phyloP scores from a whole-genome alignment of 768 basidiomycete species.

The Suillus subluteus region DNA sequence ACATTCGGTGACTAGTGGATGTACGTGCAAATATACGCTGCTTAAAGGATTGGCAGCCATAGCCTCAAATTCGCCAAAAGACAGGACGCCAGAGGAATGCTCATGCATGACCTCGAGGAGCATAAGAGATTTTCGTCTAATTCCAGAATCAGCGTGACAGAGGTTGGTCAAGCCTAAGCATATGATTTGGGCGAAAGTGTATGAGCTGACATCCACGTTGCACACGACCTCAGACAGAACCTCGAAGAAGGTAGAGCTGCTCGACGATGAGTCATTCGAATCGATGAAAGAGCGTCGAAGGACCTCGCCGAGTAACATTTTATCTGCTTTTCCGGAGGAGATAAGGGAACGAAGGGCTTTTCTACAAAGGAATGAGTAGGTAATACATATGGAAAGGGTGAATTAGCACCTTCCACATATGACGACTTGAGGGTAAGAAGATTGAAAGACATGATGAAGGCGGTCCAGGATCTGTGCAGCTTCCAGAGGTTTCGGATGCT shows the following conservation, averaged over 20 bases:
- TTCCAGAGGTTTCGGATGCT: slow-evolving; percentile 57
- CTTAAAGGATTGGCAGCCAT: slow-evolving; percentile 72
- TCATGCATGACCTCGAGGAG: slow-evolving; percentile 76
- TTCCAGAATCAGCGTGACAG: slow-evolving; percentile 64
- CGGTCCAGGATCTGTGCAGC: slow-evolving; percentile 61
- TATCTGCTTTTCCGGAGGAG: slow-evolving; percentile 54
- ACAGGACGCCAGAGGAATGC: slow-evolving; percentile 64
- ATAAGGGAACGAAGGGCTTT: slow-evolving; percentile 77
- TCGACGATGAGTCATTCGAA: slow-evolving; percentile 54
- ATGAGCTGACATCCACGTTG: slow-evolving; percentile 54
- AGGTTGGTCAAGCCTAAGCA: slow-evolving; percentile 86
- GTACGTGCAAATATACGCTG: slow-evolving; percentile 79
- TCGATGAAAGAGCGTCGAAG: slow-evolving; percentile 72
- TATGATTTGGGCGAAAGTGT: slow-evolving; percentile 72
- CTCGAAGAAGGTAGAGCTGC: slow-evolving; percentile 74
- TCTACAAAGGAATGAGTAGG: slow-evolving; percentile 43
- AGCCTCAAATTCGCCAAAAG: slow-evolving; percentile 75
- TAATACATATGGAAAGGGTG: slow-evolving; percentile 17
- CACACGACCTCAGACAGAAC: slow-evolving; percentile 73
- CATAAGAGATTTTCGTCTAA: slow-evolving; percentile 77
- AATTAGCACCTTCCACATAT: slow-evolving; percentile 29
- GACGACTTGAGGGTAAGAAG: slow-evolving; percentile 48
- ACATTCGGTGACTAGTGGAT: slow-evolving; percentile 74
- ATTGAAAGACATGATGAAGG: slow-evolving; percentile 69
- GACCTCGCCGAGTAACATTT: slow-evolving; percentile 62